These are phyloP conservation scores for Mycosarcoma maydis DNA, from an alignment of 1,284 basidiomycete genomes.

Conservation along the genomic window DNA sequence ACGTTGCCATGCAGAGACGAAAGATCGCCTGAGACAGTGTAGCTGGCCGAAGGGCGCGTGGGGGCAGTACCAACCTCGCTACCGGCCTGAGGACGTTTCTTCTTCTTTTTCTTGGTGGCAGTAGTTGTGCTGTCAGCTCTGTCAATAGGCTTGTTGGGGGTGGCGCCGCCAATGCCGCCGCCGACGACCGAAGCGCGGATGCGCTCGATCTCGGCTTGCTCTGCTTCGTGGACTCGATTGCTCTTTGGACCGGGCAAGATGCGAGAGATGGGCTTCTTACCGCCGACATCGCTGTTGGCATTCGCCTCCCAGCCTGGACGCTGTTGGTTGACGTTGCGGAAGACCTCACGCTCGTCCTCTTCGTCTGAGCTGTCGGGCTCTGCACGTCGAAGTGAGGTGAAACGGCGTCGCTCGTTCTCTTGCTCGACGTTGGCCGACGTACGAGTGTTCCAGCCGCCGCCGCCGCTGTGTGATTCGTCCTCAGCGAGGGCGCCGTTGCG, in stretches of 20 bases:
- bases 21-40: slow-evolving; percentile 48
- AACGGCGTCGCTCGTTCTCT: slow-evolving; percentile 17
- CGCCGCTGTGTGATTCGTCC: not conserved
- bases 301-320: slow-evolving; percentile 31
- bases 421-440: slow-evolving; percentile 23
- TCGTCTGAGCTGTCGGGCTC: slow-evolving; percentile 58
- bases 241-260: slow-evolving; percentile 58
- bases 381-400: slow-evolving; percentile 22
- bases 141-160: slow-evolving; percentile 13
- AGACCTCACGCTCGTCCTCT: slow-evolving; percentile 52
- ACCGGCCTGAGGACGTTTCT: slow-evolving; percentile 46
- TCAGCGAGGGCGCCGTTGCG: slow-evolving; percentile 16
- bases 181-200: slow-evolving; percentile 58
- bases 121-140: slow-evolving; percentile 36
- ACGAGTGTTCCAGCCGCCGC: slow-evolving; percentile 41
- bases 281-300: slow-evolving; percentile 46
- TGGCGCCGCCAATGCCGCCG: slow-evolving; percentile 39
- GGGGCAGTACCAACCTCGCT: slow-evolving; percentile 61
- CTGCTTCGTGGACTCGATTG: slow-evolving; percentile 29
- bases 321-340: slow-evolving; percentile 58
- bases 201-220: slow-evolving; percentile 47
- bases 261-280: slow-evolving; percentile 42
- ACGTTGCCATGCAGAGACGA: slow-evolving; percentile 28
- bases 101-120: slow-evolving; percentile 55
- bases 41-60: slow-evolving; percentile 46